These are phyloP conservation scores for Neopestalotiopsis sp. DNA, from an alignment of 2,329 filamentous ascomycete species.

Conservation along the genomic window DNA sequence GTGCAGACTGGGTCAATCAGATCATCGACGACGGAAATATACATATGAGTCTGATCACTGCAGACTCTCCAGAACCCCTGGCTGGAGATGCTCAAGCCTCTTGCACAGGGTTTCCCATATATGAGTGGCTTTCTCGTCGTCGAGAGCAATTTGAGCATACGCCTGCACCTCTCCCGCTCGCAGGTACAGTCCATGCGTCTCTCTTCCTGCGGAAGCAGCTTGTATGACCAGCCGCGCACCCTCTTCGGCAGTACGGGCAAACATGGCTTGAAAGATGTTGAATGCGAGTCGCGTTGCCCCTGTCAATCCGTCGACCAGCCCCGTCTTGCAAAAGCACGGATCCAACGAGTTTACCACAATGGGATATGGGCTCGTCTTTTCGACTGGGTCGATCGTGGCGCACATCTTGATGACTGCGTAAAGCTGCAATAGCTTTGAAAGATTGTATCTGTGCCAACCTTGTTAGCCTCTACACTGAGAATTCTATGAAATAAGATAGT, in stretches of 20 bases:
- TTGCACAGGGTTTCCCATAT: not conserved
- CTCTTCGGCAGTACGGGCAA: conserved; percentile 24
- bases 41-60: not conserved
- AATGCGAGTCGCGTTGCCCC: conserved; percentile 13
- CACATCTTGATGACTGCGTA: conserved; percentile 21
- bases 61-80: not conserved
- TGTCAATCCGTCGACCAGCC: conserved; percentile 19
- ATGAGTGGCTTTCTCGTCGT: conserved; percentile 15
- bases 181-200: conserved; percentile 26
- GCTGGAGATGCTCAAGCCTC: not conserved
- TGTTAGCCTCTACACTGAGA: not conserved
- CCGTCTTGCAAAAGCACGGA: conserved; percentile 29
- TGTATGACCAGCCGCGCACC: conserved; percentile 25
- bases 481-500: too few species aligned
- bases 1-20: too few species aligned
- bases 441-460: conserved; percentile 22
- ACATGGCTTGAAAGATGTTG: conserved; percentile 21
- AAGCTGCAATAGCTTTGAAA: conserved; percentile 26
- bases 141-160: conserved; percentile 20
- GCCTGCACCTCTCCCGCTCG: conserved; percentile 22
- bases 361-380: conserved; percentile 7
- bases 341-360: conserved; percentile 29
- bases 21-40: not conserved
- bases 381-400: conserved; percentile 15
- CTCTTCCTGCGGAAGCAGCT: conserved; percentile 21